phyloP scores from a whole-genome alignment of 2,329 filamentous ascomycete species.

The Colletotrichum truncatum region DNA sequence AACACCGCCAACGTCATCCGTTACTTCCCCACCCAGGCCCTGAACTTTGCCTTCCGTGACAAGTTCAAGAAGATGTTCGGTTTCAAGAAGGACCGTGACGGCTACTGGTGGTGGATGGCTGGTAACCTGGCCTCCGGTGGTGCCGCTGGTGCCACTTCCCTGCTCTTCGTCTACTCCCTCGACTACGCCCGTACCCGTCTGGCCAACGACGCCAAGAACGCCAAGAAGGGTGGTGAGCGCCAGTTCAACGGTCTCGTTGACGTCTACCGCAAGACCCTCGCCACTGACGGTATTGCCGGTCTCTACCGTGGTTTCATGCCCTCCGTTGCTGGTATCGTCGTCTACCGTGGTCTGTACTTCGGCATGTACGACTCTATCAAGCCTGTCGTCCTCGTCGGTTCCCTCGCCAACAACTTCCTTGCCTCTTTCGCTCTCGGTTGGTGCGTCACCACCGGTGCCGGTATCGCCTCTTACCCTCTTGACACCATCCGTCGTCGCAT shows the following conservation, averaged over 20 bases:
- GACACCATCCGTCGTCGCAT: conserved; percentile 99
- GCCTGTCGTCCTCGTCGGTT: conserved; percentile 92
- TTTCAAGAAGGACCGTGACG: conserved; percentile 99
- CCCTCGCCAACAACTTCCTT: conserved; percentile 98
- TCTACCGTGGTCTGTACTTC: conserved; percentile 99
- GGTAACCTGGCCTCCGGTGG: conserved; percentile 99
- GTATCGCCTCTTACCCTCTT: conserved; percentile 99
- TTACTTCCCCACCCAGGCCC: conserved; percentile 99
- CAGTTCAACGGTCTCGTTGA: conserved; percentile 99
- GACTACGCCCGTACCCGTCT: conserved; percentile 99
- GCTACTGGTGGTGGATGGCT: conserved; percentile 98
- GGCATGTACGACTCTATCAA: conserved; percentile 99
- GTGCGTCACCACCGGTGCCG: conserved; percentile 99
- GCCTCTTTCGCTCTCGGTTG: conserved; percentile 99
- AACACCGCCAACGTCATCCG: conserved; percentile 99
- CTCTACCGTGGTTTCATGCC: conserved; percentile 99
- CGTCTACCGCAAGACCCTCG: conserved; percentile 99
- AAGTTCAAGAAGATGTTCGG: conserved; percentile 99
- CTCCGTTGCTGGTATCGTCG: conserved; percentile 98
- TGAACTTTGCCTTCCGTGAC: conserved; percentile 99
- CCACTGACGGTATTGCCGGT: conserved; percentile 98
- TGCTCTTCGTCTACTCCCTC: conserved; percentile 99
- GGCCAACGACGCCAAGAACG: conserved; percentile 99
- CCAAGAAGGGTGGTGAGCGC: conserved; percentile 95
- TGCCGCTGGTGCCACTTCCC: conserved; percentile 99